Base-by-base conservation (phyloP, 169 alveolate species). In the Cryptosporidium ryanae region DNA sequence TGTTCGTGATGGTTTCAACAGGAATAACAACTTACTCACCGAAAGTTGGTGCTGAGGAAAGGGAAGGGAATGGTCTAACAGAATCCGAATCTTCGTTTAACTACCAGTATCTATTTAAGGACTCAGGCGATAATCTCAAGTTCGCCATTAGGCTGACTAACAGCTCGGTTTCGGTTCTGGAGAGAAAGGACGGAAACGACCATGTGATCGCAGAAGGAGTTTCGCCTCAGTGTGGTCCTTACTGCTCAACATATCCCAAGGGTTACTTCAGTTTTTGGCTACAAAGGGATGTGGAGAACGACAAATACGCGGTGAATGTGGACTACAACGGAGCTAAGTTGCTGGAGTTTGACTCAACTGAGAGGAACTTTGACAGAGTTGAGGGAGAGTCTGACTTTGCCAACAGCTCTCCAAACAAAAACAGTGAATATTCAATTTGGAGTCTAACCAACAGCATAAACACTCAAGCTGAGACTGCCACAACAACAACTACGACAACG, bases 141-240 rank as follows among this genome's bases (percentile, higher is more conserved):
- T 61, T 61, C 25, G n/a, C 34, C 3, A 25, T 61, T 8, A 31
- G 21, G 8, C 7, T 61, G 8, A 61, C 18, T 1, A 31, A 61
- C 43, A 61, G 46, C n/a, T 1, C 46, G 0, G 17, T 61, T 21
- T 1, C 21, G 5, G 18, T 61, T 21, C 7, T 61, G 8, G 55
- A 70, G 15, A 50, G 23, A 38, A 31, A 61, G 8, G 66, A 50
- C 25, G 23, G 27, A 15, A 7, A 10, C n/a, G 46, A 38, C 3
- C 46, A 38, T 38, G 18, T 5, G 1, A 31, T 29, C 3, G 23
- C 8, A 2, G 18, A 21, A 0, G 63, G 38, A 21, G 70, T 38
- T 10, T 55, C 87, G 1, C 87, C 87, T 32, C 87, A 76, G 29
- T 76, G 87, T 55, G 87, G 87, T 76, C 87, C 87, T 2, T 76